A percentile compares a stretch with the other conserved stretches of the same genome.
phyloP scores from a whole-genome alignment of 2,329 filamentous ascomycete genomes.

The Cladophialophora immunda region DNA sequence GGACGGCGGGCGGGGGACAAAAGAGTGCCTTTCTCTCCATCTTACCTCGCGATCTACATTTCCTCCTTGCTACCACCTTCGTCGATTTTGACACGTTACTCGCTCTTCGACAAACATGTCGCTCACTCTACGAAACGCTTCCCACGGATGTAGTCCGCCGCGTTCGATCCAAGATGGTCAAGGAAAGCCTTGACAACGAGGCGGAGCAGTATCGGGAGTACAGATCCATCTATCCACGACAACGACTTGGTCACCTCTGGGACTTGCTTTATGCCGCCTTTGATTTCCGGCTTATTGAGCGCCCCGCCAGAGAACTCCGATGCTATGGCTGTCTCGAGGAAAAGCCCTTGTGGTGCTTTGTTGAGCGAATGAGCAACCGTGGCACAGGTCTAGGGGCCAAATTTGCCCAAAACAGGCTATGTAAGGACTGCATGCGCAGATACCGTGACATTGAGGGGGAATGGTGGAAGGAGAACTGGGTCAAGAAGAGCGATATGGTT shows the following conservation, averaged over 20 bases:
- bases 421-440: slow-evolving; percentile 38
- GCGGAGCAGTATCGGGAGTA: slow-evolving; percentile 25
- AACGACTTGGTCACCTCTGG: slow-evolving; percentile 28
- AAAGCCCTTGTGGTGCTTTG: slow-evolving; percentile 35
- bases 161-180: slow-evolving; percentile 25
- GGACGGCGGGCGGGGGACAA: background rate
- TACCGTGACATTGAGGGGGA: slow-evolving; percentile 33
- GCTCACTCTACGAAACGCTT: slow-evolving; percentile 20
- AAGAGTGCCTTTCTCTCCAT: slow-evolving; percentile 28
- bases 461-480: slow-evolving; percentile 39
- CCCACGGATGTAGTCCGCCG: slow-evolving; percentile 26
- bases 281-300: slow-evolving; percentile 31
- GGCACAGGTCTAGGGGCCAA: slow-evolving; percentile 34
- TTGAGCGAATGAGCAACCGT: slow-evolving; percentile 37
- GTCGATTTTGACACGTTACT: slow-evolving; percentile 35
- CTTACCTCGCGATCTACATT: slow-evolving; percentile 31
- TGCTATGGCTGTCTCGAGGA: slow-evolving; percentile 37
- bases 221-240: slow-evolving; percentile 23
- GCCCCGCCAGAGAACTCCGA: slow-evolving; percentile 29
- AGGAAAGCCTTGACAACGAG: slow-evolving; percentile 25
- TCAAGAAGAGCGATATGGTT: slow-evolving; percentile 31
- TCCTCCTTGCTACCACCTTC: slow-evolving; percentile 25
- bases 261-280: slow-evolving; percentile 31
- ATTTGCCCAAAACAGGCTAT: slow-evolving; percentile 31
- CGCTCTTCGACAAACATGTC: slow-evolving; percentile 36